Base-by-base conservation (phyloP, 2,329 filamentous ascomycete genomes). In the Botryotinia narcissicola region DNA sequence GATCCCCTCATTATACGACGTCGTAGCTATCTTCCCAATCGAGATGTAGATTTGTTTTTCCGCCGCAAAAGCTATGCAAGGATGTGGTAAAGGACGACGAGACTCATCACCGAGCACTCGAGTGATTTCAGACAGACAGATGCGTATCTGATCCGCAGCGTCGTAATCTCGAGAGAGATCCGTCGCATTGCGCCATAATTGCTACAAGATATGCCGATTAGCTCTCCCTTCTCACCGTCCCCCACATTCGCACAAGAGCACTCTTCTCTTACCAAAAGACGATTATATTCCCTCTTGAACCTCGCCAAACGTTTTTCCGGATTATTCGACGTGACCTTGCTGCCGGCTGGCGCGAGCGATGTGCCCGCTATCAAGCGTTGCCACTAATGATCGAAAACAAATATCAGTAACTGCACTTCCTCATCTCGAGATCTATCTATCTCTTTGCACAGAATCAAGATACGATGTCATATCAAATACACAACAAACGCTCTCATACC, bases 21-120 rank as follows among this genome's bases (percentile, higher is more conserved):
- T 91, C 3, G 93, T 90, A 4, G 95, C 94, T 78, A 98, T 94
- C 83, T 97, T 94, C 76, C 93, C 93, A 76, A 98, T 91, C 20
- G 93, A 92, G 7, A 94, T 90, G 82, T 97, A 99, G 70, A 98
- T 92, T 81, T 97, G 93, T 78, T 95, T 93, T 71, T 90, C 89
- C 51, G 94, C 90, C 74, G 93, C 93, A 83, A 95, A 98, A 78
- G 91, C 88, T 54, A 98, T 93, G 84, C 96, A 99, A 6, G 95
- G 92, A 82, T 98, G 95, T 10, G 95, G 95, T 40, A 94, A 88
- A 8, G 95, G 94, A 61, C 94, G 91, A 77, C 94, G 92, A 74
- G 93, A 93, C 84, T 98, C 95, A 84, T 98, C 94, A 83, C 90
- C 91, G 76, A 98, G 90, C 79, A 97, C 91, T 77, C 85, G 84